Percentiles rank a stretch among this genome's conserved stretches.
These are phyloP conservation scores for Boletales sp. DNA, from an alignment of 768 basidiomycete species.

Conservation along the genomic window DNA sequence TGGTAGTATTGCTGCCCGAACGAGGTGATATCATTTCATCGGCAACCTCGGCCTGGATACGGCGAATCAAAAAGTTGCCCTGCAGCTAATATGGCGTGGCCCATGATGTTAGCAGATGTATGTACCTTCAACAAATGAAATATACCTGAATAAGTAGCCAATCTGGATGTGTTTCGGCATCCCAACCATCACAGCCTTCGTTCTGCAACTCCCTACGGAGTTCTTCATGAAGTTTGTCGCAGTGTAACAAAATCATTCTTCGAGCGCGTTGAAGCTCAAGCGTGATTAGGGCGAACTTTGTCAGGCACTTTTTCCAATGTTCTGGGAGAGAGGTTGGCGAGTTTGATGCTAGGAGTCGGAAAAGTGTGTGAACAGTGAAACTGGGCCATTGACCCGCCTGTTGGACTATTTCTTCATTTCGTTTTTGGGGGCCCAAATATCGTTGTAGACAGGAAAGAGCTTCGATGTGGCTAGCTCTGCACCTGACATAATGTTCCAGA, in stretches of 20 bases:
- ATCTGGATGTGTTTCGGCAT: constrained; percentile 25
- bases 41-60: constrained; percentile 38
- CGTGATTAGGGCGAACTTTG: constrained; percentile 22
- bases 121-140: neutral
- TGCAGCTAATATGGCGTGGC: constrained; percentile 33
- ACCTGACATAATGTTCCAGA: neutral
- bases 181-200: constrained; percentile 14
- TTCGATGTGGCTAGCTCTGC: neutral
- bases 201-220: constrained; percentile 24
- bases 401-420: constrained; percentile 3
- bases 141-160: constrained; percentile 44
- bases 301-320: constrained; percentile 28
- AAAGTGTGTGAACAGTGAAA: constrained; percentile 25
- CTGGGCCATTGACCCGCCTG: constrained; percentile 33
- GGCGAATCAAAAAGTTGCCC: constrained; percentile 38
- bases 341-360: constrained; percentile 25
- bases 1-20: constrained; percentile 30
- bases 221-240: constrained; percentile 22
- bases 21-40: constrained; percentile 42
- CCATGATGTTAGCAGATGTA: neutral
- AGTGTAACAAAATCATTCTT: constrained; percentile 26
- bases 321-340: constrained; percentile 6
- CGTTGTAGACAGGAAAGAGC: neutral
- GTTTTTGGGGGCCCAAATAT: neutral
- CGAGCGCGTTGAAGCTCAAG: constrained; percentile 34